Evolutionary conservation across 1,139 yeast genomes (phyloP).

Genomic region (Yamadazyma dendronema): DNA sequence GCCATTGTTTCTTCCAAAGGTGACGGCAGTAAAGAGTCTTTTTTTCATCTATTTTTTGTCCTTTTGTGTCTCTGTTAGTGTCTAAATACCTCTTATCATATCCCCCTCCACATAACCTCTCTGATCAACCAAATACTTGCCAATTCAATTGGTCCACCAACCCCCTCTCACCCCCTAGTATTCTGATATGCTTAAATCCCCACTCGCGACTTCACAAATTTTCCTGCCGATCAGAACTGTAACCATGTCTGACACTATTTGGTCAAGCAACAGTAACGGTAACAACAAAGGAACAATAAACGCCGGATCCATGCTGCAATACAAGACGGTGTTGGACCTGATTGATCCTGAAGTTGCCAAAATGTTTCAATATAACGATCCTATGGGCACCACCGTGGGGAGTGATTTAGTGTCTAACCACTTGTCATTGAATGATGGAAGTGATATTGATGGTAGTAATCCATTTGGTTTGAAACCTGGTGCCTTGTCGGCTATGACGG

Average conservation of each 20-base stretch:
- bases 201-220: neutral
- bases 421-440: constrained; percentile 44
- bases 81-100: no score
- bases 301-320: constrained; percentile 5
- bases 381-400: constrained; percentile 9
- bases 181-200: neutral
- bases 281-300: constrained; percentile 5
- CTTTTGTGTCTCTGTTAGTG: no score
- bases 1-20: no score
- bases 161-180: neutral
- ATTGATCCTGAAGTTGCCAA: constrained; percentile 18
- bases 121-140: neutral
- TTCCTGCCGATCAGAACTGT: neutral
- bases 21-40: no score
- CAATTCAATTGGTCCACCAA: neutral
- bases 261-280: constrained; percentile 13
- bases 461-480: constrained; percentile 49
- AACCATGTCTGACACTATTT: constrained; percentile 16
- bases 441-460: constrained; percentile 39
- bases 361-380: constrained; percentile 16
- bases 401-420: constrained; percentile 20
- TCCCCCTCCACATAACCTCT: no score
- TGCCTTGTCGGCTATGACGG: constrained; percentile 47
- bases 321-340: constrained; percentile 13
- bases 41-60: no score